Evolutionary conservation across 306 rosid genomes (phyloP).

Genomic region (Cicer chorassanicum): DNA sequence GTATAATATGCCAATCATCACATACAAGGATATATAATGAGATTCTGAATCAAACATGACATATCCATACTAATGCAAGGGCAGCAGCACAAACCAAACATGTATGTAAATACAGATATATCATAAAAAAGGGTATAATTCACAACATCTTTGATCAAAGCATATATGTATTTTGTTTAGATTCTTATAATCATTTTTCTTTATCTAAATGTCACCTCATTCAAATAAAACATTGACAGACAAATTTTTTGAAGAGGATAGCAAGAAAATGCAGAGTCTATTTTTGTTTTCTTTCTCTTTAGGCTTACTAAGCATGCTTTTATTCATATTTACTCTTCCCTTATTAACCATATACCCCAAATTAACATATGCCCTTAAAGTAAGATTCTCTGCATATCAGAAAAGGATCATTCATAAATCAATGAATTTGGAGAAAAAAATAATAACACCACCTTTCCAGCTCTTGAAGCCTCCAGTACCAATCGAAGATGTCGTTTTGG

Average conservation of each 20-base stretch:
- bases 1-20: background rate
- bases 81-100: slow-evolving; percentile 21
- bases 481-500: slow-evolving; percentile 88
- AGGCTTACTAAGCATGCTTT: slow-evolving; percentile 22
- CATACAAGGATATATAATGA: slow-evolving; percentile 17
- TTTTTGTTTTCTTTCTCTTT: slow-evolving; percentile 27
- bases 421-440: slow-evolving; percentile 20
- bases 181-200: slow-evolving; percentile 1
- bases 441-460: slow-evolving; percentile 71
- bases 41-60: slow-evolving; percentile 23
- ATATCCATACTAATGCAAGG: slow-evolving; percentile 25
- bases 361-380: background rate
- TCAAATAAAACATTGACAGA: slow-evolving; percentile 21
- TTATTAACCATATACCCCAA: slow-evolving; percentile 6
- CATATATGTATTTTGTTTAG: background rate
- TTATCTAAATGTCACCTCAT: slow-evolving; percentile 14
- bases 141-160: slow-evolving; percentile 13
- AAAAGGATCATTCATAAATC: slow-evolving; percentile 12
- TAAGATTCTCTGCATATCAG: slow-evolving; percentile 7
- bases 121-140: background rate
- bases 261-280: slow-evolving; percentile 20
- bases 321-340: slow-evolving; percentile 4
- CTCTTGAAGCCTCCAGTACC: slow-evolving; percentile 74
- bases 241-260: background rate
- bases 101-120: slow-evolving; percentile 8